A percentile compares a stretch with the other conserved stretches of the same genome.
phyloP scores from a whole-genome alignment of 176 grass and related monocot genomes.

The Triticum urartu region DNA sequence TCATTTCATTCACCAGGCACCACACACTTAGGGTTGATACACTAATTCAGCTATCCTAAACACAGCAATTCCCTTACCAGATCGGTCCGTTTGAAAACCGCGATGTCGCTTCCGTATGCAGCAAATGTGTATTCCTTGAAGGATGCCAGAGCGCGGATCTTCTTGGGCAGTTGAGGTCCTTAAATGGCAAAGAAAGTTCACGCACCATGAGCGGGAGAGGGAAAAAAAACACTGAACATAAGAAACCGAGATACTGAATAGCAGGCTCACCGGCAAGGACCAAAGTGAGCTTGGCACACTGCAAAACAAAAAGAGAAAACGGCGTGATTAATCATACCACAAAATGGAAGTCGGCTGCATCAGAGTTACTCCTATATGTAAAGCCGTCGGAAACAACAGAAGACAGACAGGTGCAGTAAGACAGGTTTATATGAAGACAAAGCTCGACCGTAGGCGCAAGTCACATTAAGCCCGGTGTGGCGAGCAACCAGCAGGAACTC shows the following conservation, averaged over 20 bases:
- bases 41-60: background rate
- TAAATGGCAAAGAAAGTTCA: background rate
- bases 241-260: background rate
- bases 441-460: background rate
- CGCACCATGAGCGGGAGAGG: background rate
- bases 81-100: constrained; percentile 80
- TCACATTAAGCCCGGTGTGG: background rate
- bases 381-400: background rate
- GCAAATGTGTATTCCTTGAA: constrained; percentile 89
- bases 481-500: background rate
- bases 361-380: background rate
- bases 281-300: constrained; percentile 94
- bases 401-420: background rate
- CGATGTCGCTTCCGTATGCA: constrained; percentile 77
- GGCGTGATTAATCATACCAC: background rate
- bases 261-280: constrained; percentile 72
- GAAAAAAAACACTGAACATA: background rate
- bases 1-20: background rate
- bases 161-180: constrained; percentile 97
- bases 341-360: background rate
- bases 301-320: constrained; percentile 34
- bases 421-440: background rate
- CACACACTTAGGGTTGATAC: too few species aligned
- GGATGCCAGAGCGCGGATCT: constrained; percentile 85
- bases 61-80: constrained; percentile 42